Percentiles rank a stretch among this genome's conserved stretches.
Evolutionary conservation across 495 filamentous ascomycete genomes (phyloP).

Genomic region (Recurvomyces mirabilis): DNA sequence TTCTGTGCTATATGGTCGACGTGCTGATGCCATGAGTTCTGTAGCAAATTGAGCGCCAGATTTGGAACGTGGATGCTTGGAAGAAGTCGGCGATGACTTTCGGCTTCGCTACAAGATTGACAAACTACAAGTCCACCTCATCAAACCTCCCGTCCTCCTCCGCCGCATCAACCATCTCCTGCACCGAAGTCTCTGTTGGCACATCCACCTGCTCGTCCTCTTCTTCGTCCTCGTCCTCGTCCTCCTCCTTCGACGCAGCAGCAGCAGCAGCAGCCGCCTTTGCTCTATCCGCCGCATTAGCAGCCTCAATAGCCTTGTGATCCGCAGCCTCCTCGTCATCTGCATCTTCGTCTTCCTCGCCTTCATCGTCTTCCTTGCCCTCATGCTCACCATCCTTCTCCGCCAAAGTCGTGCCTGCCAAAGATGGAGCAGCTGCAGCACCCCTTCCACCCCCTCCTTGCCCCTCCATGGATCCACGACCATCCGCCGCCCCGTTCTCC

Average conservation of each 20-base stretch:
- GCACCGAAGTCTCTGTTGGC: conserved; percentile 2
- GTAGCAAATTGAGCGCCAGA: no score
- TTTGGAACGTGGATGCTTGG: no score
- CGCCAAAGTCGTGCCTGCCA: neutral
- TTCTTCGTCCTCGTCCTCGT: conserved; percentile 1
- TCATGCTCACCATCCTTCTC: conserved; percentile 2
- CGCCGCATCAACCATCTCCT: neutral
- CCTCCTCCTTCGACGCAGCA: neutral
- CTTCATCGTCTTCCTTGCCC: no score
- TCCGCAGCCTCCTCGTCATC: neutral
- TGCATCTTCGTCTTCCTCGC: neutral
- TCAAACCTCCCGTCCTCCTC: conserved; percentile 8
- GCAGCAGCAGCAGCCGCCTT: neutral
- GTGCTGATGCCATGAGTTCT: no score
- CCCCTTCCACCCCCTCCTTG: neutral
- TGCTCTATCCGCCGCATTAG: neutral
- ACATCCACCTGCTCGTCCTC: neutral
- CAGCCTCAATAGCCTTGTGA: neutral
- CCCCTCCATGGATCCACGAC: neutral
- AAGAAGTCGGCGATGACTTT: no score
- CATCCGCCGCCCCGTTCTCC: neutral
- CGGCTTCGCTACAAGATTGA: no score
- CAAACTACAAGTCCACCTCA: conserved; percentile 1
- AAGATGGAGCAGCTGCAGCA: neutral
- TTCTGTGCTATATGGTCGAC: no score